Base-by-base conservation (phyloP, 257 asterid genomes). In the Przewalskia tangutica region DNA sequence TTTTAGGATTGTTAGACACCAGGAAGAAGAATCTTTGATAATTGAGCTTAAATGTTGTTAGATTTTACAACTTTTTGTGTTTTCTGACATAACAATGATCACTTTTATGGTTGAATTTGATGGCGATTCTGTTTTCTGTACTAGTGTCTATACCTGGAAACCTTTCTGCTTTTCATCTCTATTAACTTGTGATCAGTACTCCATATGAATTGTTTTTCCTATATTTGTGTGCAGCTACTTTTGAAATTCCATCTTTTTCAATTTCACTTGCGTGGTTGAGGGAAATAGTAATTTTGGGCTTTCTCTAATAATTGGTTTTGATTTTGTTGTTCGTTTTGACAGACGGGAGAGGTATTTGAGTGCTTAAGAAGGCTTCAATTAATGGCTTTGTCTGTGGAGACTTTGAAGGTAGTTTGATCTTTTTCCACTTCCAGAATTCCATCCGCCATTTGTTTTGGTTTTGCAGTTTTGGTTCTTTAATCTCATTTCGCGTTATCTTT, bases 301-400 rank as follows among this genome's bases (percentile, higher is more conserved):
- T 85, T 27, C 58, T 51, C 65, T 84, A 73, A 59, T 97, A 91
- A 97, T 83, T 80, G 95, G 83, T 82, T 44, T 88, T 20, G 27
- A 68, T 27, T 79, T 77, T 16, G 13, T 73, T 48, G n/a, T 73
- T 73, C 42, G 23, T 71, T 46, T 48, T 1, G 38, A 48, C 79
- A 48, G 79, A 3, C 79, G 27, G 18, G 42, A 48, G 79, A 73
- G 79, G 8, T 95, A 88, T 88, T 81, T 81, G 97, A 92, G 77
- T 93, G 91, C 12, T 84, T 95, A 87, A 91, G 94, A 89, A 88
- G 89, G 94, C 94, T 95, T 81, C 97, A 95, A 86, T 85, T 93
- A 56, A 90, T 89, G 96, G 90, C 81, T 85, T 84, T 95, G 83
- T 86, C 94, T 23, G 94, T 93, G 85, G 98, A 93, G 87, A 90